phyloP scores from a whole-genome alignment of 768 basidiomycete species.

The Podaxis pistillaris region DNA sequence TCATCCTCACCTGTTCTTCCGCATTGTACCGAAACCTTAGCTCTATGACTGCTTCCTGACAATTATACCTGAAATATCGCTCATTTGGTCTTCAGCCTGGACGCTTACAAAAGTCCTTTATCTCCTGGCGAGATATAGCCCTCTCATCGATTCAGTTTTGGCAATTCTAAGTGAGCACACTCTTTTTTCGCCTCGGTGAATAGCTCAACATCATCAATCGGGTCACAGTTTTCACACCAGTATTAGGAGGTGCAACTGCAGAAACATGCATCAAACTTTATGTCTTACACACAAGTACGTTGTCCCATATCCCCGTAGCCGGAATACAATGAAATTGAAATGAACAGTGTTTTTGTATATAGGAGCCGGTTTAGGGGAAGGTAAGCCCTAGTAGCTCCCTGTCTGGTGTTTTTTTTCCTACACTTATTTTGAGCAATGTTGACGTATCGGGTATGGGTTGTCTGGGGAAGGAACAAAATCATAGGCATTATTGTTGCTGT shows the following conservation, averaged over 20 bases:
- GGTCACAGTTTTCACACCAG: not conserved
- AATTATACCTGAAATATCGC: not conserved
- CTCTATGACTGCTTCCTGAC: slow-evolving; percentile 1
- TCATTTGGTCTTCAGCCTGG: not conserved
- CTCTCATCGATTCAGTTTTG: not conserved
- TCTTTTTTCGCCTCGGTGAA: not conserved
- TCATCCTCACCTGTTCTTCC: no score
- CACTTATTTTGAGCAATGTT: not conserved
- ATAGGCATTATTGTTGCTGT: not conserved
- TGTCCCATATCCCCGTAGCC: no score
- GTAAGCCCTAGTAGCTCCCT: not conserved
- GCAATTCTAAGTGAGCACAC: not conserved
- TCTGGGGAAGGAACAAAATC: not conserved
- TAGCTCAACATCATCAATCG: not conserved
- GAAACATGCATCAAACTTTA: not conserved
- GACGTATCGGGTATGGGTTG: not conserved
- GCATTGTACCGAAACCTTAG: not conserved
- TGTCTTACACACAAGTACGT: not conserved
- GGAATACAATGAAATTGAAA: no score
- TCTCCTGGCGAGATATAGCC: not conserved
- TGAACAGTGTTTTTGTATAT: not conserved
- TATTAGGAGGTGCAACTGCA: not conserved
- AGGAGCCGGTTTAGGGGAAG: not conserved
- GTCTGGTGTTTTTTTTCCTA: not conserved
- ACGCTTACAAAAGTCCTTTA: not conserved